phyloP scores from a whole-genome alignment of 768 basidiomycete species.

The Megacollybia marginata region DNA sequence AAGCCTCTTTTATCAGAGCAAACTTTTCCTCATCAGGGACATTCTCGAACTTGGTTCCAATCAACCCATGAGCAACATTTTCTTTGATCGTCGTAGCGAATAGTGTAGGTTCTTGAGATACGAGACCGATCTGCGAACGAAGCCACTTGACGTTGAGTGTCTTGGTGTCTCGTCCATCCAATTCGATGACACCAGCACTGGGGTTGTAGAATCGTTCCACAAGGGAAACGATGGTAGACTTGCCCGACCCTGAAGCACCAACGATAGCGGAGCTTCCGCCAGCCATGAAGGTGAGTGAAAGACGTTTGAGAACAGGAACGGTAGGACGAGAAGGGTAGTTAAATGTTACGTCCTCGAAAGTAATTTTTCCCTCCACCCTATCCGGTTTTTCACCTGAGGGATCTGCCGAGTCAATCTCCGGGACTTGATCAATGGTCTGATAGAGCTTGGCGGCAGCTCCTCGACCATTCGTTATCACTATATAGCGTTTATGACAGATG shows the following conservation, averaged over 20 bases:
- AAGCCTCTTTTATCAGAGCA: slow-evolving; percentile 73
- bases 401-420: slow-evolving; percentile 75
- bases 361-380: slow-evolving; percentile 62
- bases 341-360: slow-evolving; percentile 72
- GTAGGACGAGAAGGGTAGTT: slow-evolving; percentile 78
- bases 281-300: slow-evolving; percentile 58
- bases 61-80: slow-evolving; percentile 83
- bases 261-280: slow-evolving; percentile 91
- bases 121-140: slow-evolving; percentile 80
- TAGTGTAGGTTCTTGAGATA: slow-evolving; percentile 81
- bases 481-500: neutral
- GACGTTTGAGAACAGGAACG: slow-evolving; percentile 56
- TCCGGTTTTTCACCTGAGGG: slow-evolving; percentile 63
- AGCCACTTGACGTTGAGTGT: slow-evolving; percentile 81
- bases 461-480: slow-evolving; percentile 69
- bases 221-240: slow-evolving; percentile 86
- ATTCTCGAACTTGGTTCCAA: slow-evolving; percentile 63
- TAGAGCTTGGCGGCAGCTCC: slow-evolving; percentile 86
- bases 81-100: slow-evolving; percentile 79
- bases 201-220: slow-evolving; percentile 93
- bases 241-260: slow-evolving; percentile 87
- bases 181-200: slow-evolving; percentile 50
- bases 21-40: slow-evolving; percentile 69
- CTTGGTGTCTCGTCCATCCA: slow-evolving; percentile 71
- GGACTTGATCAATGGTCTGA: slow-evolving; percentile 81